Conservation (phyloP, 345 rosid genomes). For the Alliaria petiolata region DNA sequence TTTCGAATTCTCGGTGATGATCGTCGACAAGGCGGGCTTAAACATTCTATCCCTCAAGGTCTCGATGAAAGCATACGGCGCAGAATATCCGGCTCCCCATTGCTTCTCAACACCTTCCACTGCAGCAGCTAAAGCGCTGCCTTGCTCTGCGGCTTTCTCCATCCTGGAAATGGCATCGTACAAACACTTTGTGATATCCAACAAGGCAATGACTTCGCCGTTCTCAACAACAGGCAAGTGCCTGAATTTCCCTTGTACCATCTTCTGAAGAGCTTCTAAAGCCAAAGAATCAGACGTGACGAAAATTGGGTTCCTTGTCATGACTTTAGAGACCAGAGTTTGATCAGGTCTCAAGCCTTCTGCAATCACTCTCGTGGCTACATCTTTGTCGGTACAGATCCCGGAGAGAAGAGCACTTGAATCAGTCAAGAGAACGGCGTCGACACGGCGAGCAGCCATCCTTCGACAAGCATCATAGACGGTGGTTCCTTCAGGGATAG, state of each 20-base stretch:
- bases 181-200: conserved; percentile 93
- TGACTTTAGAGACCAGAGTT: conserved; percentile 79
- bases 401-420: conserved; percentile 90
- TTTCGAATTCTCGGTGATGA: conserved; percentile 68
- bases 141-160: conserved; percentile 99
- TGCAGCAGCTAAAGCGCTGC: conserved; percentile 95
- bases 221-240: conserved; percentile 99
- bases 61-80: conserved; percentile 79
- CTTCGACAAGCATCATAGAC: conserved; percentile 88
- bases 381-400: conserved; percentile 89
- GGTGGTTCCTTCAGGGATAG: conserved; percentile 89
- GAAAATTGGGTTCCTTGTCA: conserved; percentile 92
- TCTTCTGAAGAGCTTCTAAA: conserved; percentile 92
- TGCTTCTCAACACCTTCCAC: conserved; percentile 99
- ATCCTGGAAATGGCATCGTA: conserved; percentile 95
- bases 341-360: conserved; percentile 93
- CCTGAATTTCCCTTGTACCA: conserved; percentile 97
- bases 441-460: conserved; percentile 94
- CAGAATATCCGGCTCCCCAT: conserved; percentile 74
- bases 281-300: conserved; percentile 85
- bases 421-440: conserved; percentile 87
- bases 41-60: conserved; percentile 95
- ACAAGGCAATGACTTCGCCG: conserved; percentile 93
- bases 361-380: conserved; percentile 81
- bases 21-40: conserved; percentile 89